A percentile compares a stretch with the other conserved stretches of the same genome.
Evolutionary conservation across 108 stramenopile genomes (phyloP).

Genomic region (Cyclotella kingstonii): DNA sequence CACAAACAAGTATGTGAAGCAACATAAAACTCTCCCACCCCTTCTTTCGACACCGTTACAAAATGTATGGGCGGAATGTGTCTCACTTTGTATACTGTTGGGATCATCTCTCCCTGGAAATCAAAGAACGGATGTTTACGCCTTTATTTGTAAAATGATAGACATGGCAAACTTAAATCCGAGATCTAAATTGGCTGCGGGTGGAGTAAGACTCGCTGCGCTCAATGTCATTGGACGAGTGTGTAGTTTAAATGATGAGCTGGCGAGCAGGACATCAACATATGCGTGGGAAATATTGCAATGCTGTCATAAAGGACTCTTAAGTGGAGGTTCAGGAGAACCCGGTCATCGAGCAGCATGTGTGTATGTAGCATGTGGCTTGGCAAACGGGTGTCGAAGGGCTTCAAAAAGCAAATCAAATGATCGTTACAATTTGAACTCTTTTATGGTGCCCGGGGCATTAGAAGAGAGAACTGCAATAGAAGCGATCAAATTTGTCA

Average conservation of each 20-base stretch:
- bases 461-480: constrained; percentile 68
- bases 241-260: constrained; percentile 48
- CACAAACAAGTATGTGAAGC: constrained; percentile 24
- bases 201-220: constrained; percentile 76
- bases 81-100: constrained; percentile 66
- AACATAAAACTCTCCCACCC: constrained; percentile 55
- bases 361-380: constrained; percentile 52
- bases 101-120: constrained; percentile 68
- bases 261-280: constrained; percentile 54
- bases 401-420: not conserved
- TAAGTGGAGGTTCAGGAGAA: constrained; percentile 55
- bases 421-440: constrained; percentile 16
- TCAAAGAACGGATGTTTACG: constrained; percentile 57
- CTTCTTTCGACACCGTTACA: constrained; percentile 71
- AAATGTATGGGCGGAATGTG: constrained; percentile 77
- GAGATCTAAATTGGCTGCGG: constrained; percentile 61
- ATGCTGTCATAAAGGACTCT: constrained; percentile 62
- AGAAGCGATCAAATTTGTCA: constrained; percentile 69
- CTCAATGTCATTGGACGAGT: constrained; percentile 55
- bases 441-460: constrained; percentile 55
- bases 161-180: constrained; percentile 72
- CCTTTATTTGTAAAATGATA: constrained; percentile 71
- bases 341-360: constrained; percentile 71
- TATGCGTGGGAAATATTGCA: constrained; percentile 74
- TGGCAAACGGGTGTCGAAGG: constrained; percentile 62